phyloP scores from a whole-genome alignment of 2,329 filamentous ascomycete species.

The Pseudogymnoascus sp. region DNA sequence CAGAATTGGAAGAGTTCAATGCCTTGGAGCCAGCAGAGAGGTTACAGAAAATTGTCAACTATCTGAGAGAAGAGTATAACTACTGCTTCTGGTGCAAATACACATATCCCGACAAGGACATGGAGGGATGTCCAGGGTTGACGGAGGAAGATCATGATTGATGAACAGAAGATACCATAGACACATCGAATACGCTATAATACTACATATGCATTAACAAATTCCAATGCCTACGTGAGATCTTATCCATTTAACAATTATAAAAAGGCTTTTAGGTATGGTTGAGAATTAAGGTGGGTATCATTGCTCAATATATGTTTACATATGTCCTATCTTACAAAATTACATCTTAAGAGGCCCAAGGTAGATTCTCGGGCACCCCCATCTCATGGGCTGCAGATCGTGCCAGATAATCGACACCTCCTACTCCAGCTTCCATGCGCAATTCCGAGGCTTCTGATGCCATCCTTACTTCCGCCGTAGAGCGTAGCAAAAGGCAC shows the following conservation, averaged over 20 bases:
- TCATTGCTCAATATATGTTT: slow-evolving; percentile 5
- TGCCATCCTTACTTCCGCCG: slow-evolving; percentile 15
- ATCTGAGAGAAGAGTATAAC: slow-evolving; percentile 62
- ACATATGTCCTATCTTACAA: slow-evolving; percentile 9
- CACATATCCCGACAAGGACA: slow-evolving; percentile 61
- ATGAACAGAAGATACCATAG: slow-evolving; percentile 10
- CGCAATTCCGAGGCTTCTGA: slow-evolving; percentile 11
- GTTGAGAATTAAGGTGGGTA: slow-evolving; percentile 2
- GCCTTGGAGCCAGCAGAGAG: slow-evolving; percentile 59
- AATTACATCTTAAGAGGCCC: slow-evolving; percentile 16
- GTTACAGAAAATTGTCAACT: slow-evolving; percentile 57
- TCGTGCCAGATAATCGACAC: slow-evolving; percentile 12
- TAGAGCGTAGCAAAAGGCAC: slow-evolving; percentile 25
- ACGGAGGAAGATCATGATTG: slow-evolving; percentile 76
- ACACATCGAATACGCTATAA: neutral
- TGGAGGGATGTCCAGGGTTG: slow-evolving; percentile 85
- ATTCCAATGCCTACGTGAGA: neutral
- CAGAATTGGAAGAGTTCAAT: slow-evolving; percentile 75
- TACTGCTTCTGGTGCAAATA: slow-evolving; percentile 99
- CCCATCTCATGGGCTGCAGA: slow-evolving; percentile 22
- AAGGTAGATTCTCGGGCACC: slow-evolving; percentile 20
- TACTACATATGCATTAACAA: neutral
- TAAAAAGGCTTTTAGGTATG: neutral
- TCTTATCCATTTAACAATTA: neutral
- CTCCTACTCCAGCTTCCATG: slow-evolving; percentile 5